Conservation (phyloP, 176 grass and related monocot genomes). For the Microstegium vimineum region DNA sequence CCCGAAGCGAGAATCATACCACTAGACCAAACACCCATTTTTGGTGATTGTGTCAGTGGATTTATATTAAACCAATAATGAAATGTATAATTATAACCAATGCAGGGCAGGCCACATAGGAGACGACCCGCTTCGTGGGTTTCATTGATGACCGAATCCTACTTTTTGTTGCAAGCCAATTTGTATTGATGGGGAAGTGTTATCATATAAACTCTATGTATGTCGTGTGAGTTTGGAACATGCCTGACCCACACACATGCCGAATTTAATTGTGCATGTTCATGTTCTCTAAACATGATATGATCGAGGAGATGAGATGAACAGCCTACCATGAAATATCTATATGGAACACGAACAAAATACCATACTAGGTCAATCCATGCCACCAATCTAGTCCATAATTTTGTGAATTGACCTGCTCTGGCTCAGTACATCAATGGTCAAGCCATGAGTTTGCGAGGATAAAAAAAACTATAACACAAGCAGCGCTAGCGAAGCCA, state of each 20-base stretch:
- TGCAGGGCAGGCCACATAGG: too few species aligned
- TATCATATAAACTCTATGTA: not conserved
- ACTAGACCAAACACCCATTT: slow-evolving; percentile 79
- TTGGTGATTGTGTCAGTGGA: too few species aligned
- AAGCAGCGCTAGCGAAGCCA: too few species aligned
- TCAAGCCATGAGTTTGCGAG: not conserved
- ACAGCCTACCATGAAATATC: not conserved
- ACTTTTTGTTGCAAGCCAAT: not conserved
- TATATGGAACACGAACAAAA: not conserved
- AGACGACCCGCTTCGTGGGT: too few species aligned
- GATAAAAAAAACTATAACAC: too few species aligned
- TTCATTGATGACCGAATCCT: not conserved
- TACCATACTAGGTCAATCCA: not conserved
- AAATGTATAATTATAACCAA: too few species aligned
- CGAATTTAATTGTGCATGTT: not conserved
- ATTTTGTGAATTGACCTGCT: not conserved
- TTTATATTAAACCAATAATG: too few species aligned
- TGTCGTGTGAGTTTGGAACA: not conserved
- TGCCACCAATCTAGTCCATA: not conserved
- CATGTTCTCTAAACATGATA: too few species aligned
- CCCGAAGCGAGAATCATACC: slow-evolving; percentile 99
- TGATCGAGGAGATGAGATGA: too few species aligned
- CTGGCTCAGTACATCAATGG: not conserved
- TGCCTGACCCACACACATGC: not conserved
- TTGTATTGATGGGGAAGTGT: too few species aligned